Percentiles rank a stretch among this genome's conserved stretches.
Conservation (phyloP, 2,329 filamentous ascomycete genomes). For the Exophiala lecanii-corni region DNA sequence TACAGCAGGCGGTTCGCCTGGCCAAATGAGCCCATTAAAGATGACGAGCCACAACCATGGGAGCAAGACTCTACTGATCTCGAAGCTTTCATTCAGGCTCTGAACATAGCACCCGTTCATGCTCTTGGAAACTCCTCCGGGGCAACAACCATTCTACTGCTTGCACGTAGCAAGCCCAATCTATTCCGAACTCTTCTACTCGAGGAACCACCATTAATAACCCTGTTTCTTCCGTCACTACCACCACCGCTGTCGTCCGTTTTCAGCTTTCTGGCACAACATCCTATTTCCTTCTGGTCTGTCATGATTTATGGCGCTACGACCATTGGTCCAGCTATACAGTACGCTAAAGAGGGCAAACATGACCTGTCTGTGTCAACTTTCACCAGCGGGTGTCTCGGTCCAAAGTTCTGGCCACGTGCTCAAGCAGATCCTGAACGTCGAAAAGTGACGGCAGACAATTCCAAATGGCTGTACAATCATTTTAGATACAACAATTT, state of each 20-base stretch:
- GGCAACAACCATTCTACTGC: conserved; percentile 5
- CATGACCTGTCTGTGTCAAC: conserved; percentile 1
- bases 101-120: conserved; percentile 12
- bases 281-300: conserved; percentile 15
- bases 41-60: conserved; percentile 6
- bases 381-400: conserved; percentile 10
- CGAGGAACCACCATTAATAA: conserved; percentile 13
- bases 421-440: conserved; percentile 7
- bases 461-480: conserved; percentile 12
- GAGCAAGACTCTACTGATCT: conserved; percentile 14
- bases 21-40: conserved; percentile 13
- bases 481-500: conserved; percentile 6
- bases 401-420: conserved; percentile 11
- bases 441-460: conserved; percentile 10
- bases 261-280: conserved; percentile 12
- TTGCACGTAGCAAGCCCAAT: conserved; percentile 5
- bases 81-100: conserved; percentile 7
- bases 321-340: conserved; percentile 6
- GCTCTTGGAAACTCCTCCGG: conserved; percentile 16
- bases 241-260: conserved; percentile 4
- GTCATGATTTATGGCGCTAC: conserved; percentile 11
- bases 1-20: conserved; percentile 16
- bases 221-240: conserved; percentile 10
- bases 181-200: conserved; percentile 13
- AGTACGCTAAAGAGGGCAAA: conserved; percentile 7